These are phyloP conservation scores for Lipomyces orientalis DNA, from an alignment of 805 yeast species.

Conservation along the genomic window DNA sequence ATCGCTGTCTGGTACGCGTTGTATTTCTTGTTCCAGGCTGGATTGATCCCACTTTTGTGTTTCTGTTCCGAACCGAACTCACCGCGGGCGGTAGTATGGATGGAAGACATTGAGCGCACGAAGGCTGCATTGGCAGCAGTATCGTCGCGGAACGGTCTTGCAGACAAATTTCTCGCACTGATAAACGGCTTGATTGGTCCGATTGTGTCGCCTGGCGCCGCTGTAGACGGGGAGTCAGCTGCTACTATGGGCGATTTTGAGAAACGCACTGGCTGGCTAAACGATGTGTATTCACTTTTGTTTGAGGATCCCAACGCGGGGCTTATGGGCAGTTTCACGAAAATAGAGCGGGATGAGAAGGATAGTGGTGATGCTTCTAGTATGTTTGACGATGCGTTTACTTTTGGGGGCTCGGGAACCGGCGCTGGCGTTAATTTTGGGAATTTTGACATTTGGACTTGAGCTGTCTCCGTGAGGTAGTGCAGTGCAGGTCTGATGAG, in stretches of 20 bases:
- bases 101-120: slow-evolving; percentile 51
- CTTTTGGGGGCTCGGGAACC: neutral
- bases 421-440: slow-evolving; percentile 22
- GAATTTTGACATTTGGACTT: slow-evolving; percentile 20
- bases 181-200: slow-evolving; percentile 51
- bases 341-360: neutral
- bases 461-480: neutral
- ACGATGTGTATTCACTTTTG: slow-evolving; percentile 35
- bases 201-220: slow-evolving; percentile 9
- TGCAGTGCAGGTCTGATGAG: neutral
- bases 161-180: slow-evolving; percentile 53
- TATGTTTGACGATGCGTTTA: neutral
- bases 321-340: slow-evolving; percentile 14
- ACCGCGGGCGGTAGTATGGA: slow-evolving; percentile 54
- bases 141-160: slow-evolving; percentile 53
- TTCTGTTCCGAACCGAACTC: slow-evolving; percentile 58
- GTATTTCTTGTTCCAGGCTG: slow-evolving; percentile 67
- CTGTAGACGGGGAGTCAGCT: neutral
- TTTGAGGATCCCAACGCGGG: slow-evolving; percentile 33
- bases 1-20: slow-evolving; percentile 68
- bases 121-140: slow-evolving; percentile 50
- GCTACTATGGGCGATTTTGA: slow-evolving; percentile 27
- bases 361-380: neutral
- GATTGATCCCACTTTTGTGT: slow-evolving; percentile 62
- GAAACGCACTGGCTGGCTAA: slow-evolving; percentile 36